Conservation (phyloP, 257 asterid species). For the Marsdenia floribunda region DNA sequence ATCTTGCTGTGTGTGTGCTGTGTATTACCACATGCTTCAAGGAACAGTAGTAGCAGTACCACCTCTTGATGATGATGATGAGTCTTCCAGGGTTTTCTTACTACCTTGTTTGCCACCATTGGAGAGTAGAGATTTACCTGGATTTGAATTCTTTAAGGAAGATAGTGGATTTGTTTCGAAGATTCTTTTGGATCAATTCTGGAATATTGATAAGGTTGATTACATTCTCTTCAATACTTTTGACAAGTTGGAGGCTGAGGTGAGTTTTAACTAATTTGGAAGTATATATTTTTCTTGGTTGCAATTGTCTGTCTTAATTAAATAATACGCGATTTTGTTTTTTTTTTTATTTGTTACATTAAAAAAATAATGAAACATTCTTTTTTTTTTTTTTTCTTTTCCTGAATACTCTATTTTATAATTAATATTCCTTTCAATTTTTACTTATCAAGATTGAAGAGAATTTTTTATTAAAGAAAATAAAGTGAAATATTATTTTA, state of each 20-base stretch:
- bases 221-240: slow-evolving; percentile 53
- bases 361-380: no score
- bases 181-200: slow-evolving; percentile 15
- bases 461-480: no score
- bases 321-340: no score
- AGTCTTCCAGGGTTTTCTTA: no score
- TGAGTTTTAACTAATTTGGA: background rate
- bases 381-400: no score
- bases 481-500: no score
- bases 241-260: slow-evolving; percentile 48
- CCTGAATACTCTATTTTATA: no score
- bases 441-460: no score
- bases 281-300: background rate
- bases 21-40: slow-evolving; percentile 25
- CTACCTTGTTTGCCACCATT: slow-evolving; percentile 28
- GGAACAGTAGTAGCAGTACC: background rate
- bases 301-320: no score
- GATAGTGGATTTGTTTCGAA: background rate
- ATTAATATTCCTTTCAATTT: no score
- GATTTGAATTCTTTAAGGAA: background rate
- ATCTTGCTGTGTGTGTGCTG: slow-evolving; percentile 13
- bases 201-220: slow-evolving; percentile 30
- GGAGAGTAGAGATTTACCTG: slow-evolving; percentile 19
- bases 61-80: no score
- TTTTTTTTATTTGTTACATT: no score